Evolutionary conservation across 768 basidiomycete species (phyloP).

Genomic region (Ephemerocybe angulata): DNA sequence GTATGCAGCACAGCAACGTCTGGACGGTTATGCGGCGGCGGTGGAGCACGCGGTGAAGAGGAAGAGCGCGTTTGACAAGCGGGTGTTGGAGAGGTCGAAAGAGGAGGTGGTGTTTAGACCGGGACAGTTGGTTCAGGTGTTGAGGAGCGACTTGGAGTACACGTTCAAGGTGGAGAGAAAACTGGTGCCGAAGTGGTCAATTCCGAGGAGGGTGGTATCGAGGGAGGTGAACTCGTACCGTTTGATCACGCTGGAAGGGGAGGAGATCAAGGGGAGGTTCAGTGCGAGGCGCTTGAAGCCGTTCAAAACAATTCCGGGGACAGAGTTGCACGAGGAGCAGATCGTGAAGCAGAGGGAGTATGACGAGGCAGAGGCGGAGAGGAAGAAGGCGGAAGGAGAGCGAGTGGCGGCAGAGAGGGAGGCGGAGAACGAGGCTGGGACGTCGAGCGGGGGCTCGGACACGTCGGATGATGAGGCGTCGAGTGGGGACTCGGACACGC

Average conservation of each 20-base stretch:
- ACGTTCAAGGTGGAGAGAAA: conserved; percentile 27
- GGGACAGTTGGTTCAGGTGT: conserved; percentile 30
- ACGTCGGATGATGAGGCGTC: too few relatives aligned
- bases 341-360: too few relatives aligned
- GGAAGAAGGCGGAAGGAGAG: neutral
- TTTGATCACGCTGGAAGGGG: conserved; percentile 6
- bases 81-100: conserved; percentile 10
- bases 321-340: too few relatives aligned
- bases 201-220: conserved; percentile 14
- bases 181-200: conserved; percentile 29
- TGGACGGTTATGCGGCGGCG: conserved; percentile 24
- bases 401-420: neutral
- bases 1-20: conserved; percentile 26
- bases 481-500: too few relatives aligned
- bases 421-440: too few relatives aligned
- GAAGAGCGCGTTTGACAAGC: conserved; percentile 25
- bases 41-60: conserved; percentile 19
- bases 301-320: conserved; percentile 6
- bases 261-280: conserved; percentile 3
- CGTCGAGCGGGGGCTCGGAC: too few relatives aligned
- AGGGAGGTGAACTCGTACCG: conserved; percentile 8
- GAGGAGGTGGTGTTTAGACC: conserved; percentile 21
- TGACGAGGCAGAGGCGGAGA: neutral
- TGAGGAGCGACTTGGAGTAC: conserved; percentile 21
- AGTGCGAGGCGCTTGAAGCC: conserved; percentile 1